Evolutionary conservation across 371 early-diverging fungal species (phyloP), one percentile per base, ranked within the genome.

Genomic region (Batkoa obscura): DNA sequence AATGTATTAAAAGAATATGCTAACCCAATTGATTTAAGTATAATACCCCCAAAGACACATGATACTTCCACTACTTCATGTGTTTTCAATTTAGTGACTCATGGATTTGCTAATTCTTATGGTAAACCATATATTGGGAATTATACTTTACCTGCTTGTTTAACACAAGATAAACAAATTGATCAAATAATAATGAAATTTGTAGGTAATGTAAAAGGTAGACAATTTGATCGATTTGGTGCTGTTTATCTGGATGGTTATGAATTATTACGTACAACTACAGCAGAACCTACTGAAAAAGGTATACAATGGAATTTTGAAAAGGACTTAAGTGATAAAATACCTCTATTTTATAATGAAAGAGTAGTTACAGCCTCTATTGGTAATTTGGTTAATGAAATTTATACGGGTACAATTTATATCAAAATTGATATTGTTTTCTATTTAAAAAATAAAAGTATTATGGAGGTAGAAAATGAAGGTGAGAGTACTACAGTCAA

Each of bases 331-430:
- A 43, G 30, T 1, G 34, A 55, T 3, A 43, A 55, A 30, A 42
- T 5, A 9, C 2, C 15, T 12, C 8, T 55, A 9, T 55, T 55
- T 15, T 10, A 39, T 3, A 9, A 2, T 8, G 43, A 39, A 9
- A 8, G 55, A 5, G 34, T 3, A 1, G 55, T 55, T 4, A 38
- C 23, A 1, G 5, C 31, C 5, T 17, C 8, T 32, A 10, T 55
- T 13, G 43, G 43, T n/a, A 55, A 55, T 34, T 12, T 55, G 2
- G 43, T 55, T 1, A 55, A 55, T 30, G 55, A 55, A 2, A 34
- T 55, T 32, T 55, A 55, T 55, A 55, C 55, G 5, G 55, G 55
- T 2, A 42, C 31, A 6, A 42, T 55, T 13, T 42, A 31, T n/a
- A 32, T 55, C 12, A 34, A 43, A 15, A 15, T 55, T 2, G 13